These are phyloP conservation scores for Phytophthora constricta DNA, from an alignment of 352 stramenopile genomes.

Conservation along the genomic window DNA sequence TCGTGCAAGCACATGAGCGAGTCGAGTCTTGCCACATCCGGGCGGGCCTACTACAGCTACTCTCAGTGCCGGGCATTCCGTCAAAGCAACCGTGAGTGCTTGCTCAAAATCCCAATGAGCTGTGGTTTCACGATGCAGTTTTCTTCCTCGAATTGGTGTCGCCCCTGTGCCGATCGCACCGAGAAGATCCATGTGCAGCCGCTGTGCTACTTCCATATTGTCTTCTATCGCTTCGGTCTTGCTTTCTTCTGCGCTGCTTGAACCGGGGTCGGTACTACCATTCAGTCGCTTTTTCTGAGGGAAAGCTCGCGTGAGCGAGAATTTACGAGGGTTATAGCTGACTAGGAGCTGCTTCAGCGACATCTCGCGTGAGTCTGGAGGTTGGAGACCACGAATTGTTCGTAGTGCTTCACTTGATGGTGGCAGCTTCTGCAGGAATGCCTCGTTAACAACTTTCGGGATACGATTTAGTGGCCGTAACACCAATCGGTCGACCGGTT, in stretches of 20 bases:
- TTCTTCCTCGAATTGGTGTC: constrained; percentile 22
- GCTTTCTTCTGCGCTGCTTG: constrained; percentile 3
- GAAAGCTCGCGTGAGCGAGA: constrained; percentile 70
- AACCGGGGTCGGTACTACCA: constrained; percentile 2
- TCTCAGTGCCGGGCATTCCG: constrained; percentile 50
- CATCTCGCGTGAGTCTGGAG: constrained; percentile 59
- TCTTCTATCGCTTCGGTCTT: constrained; percentile 12
- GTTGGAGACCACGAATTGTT: constrained; percentile 49
- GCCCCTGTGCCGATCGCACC: constrained; percentile 29
- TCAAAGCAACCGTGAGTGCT: constrained; percentile 43
- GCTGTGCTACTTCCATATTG: constrained; percentile 15
- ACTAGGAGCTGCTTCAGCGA: constrained; percentile 81
- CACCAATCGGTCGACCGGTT: constrained; percentile 21
- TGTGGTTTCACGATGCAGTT: constrained; percentile 27
- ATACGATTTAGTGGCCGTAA: constrained; percentile 53
- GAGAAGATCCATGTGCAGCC: constrained; percentile 29
- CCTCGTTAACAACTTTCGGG: constrained; percentile 52
- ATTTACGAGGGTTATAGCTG: constrained; percentile 77
- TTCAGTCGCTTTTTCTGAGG: constrained; percentile 28
- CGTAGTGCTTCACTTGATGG: constrained; percentile 55
- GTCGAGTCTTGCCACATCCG: constrained; percentile 58
- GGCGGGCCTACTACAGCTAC: constrained; percentile 67
- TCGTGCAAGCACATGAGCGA: constrained; percentile 53
- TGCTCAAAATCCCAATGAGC: constrained; percentile 52
- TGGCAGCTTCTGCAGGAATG: constrained; percentile 63